phyloP scores from a whole-genome alignment of 1,139 yeast species.

The Blastobotrys petasosporus region DNA sequence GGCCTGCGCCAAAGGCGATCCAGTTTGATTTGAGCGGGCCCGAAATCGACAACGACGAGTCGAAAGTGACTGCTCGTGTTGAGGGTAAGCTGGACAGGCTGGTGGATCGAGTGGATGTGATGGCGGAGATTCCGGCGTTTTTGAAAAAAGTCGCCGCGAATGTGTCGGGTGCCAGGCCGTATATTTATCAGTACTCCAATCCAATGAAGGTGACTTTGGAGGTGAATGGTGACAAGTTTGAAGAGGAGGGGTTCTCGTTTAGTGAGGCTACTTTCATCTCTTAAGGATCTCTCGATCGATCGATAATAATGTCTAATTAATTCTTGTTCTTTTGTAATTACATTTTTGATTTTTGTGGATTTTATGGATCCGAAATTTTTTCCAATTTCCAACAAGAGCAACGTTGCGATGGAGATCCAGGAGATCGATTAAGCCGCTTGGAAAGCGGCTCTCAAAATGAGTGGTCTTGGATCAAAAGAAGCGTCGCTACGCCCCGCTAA shows the following conservation, averaged over 20 bases:
- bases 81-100: slow-evolving; percentile 43
- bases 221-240: slow-evolving; percentile 33
- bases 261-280: slow-evolving; percentile 71
- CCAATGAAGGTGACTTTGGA: slow-evolving; percentile 35
- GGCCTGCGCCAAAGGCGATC: slow-evolving; percentile 79
- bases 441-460: too few relatives aligned
- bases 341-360: slow-evolving; percentile 4
- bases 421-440: too few relatives aligned
- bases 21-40: slow-evolving; percentile 53
- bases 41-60: slow-evolving; percentile 36
- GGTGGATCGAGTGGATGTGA: slow-evolving; percentile 90
- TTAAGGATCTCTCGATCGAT: slow-evolving; percentile 37
- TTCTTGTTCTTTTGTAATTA: background rate
- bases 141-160: slow-evolving; percentile 91
- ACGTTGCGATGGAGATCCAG: too few relatives aligned
- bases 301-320: slow-evolving; percentile 20
- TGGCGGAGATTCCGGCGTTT: slow-evolving; percentile 94
- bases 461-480: too few relatives aligned
- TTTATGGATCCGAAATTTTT: background rate
- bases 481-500: too few relatives aligned
- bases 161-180: slow-evolving; percentile 93
- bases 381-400: too few relatives aligned
- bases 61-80: slow-evolving; percentile 31
- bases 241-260: slow-evolving; percentile 66
- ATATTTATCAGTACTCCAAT: slow-evolving; percentile 83